phyloP scores from a whole-genome alignment of 2,329 filamentous ascomycete species.

The Colletotrichum filicis region DNA sequence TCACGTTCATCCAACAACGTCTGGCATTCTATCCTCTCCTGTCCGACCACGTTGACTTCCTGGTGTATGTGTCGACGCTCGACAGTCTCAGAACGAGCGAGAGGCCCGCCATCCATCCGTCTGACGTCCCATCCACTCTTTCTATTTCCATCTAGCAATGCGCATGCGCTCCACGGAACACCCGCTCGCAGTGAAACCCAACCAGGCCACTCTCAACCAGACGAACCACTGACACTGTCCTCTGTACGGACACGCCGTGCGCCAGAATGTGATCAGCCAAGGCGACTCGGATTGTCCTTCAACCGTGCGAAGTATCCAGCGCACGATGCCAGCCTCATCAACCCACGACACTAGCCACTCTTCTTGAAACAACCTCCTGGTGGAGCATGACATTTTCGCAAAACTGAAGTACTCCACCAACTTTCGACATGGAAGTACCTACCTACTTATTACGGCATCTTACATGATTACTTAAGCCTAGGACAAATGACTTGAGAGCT shows the following conservation, averaged over 20 bases:
- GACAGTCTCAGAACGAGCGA: too few species aligned
- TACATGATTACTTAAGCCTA: not conserved
- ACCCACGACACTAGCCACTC: not conserved
- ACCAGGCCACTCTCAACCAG: not conserved
- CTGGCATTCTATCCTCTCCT: not conserved
- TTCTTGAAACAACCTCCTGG: not conserved
- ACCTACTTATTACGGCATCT: not conserved
- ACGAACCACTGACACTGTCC: not conserved
- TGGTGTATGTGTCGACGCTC: not conserved
- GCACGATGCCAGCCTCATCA: not conserved
- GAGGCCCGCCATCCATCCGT: too few species aligned
- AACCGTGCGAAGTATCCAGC: not conserved
- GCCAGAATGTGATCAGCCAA: not conserved
- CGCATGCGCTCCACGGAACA: not conserved
- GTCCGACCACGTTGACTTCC: not conserved
- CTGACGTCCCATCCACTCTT: not conserved
- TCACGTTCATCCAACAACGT: not conserved
- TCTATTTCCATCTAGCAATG: not conserved
- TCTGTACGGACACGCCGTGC: not conserved
- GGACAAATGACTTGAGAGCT: not conserved
- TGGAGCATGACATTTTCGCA: not conserved
- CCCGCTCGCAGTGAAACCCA: not conserved
- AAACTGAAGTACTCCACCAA: not conserved
- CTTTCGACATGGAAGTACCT: not conserved
- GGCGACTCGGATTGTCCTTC: not conserved